phyloP scores from a whole-genome alignment of 495 filamentous ascomycete genomes.

The Trichodelitschia bisporula region DNA sequence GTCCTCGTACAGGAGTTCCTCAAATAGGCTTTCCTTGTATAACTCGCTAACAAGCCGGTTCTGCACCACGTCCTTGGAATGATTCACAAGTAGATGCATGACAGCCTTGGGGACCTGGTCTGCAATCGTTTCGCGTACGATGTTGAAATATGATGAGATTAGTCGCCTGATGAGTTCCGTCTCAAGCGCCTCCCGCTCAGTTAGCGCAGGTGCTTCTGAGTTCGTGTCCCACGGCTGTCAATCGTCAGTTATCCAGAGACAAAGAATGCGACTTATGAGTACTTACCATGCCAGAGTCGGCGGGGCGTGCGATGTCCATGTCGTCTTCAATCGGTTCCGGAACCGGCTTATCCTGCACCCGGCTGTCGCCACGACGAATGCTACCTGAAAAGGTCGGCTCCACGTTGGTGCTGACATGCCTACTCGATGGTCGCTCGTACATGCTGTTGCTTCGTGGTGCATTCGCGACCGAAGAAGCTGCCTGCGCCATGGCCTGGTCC shows the following conservation, averaged over 20 bases:
- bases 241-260: conserved; percentile 8
- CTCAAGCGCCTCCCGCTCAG: conserved; percentile 86
- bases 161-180: conserved; percentile 90
- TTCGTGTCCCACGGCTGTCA: too few species aligned
- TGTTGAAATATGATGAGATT: conserved; percentile 95
- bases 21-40: conserved; percentile 82
- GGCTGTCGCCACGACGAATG: conserved; percentile 51
- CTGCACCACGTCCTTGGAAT: conserved; percentile 92
- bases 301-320: conserved; percentile 1
- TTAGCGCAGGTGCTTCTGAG: conserved; percentile 61
- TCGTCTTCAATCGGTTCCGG: conserved; percentile 1
- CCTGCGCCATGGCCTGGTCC: too few species aligned
- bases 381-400: conserved; percentile 71
- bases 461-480: too few species aligned
- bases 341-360: conserved; percentile 14
- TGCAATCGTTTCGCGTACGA: conserved; percentile 88
- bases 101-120: conserved; percentile 97
- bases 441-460: too few species aligned
- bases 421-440: conserved; percentile 21
- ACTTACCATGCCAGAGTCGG: too few species aligned
- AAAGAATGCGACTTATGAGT: neutral
- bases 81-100: conserved; percentile 96
- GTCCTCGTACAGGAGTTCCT: conserved; percentile 89
- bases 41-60: conserved; percentile 88
- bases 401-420: conserved; percentile 45